Evolutionary conservation across 441 rosid species (phyloP).

Genomic region (Croton laevigatus): DNA sequence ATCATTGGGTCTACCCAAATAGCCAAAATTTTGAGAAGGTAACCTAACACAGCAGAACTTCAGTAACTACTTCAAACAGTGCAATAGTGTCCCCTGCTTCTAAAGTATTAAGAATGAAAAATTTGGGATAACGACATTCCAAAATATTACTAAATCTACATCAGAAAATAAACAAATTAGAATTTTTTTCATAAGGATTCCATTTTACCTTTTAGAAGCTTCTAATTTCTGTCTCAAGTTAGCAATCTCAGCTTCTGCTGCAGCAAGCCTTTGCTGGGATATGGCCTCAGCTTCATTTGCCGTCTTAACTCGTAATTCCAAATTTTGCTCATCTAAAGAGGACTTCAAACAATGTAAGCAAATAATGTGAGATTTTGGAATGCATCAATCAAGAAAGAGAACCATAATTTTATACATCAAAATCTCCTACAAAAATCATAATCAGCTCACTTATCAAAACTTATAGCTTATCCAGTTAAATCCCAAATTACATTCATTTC

Average conservation of each 20-base stretch:
- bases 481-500: too few relatives aligned
- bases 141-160: neutral
- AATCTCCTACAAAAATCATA: too few relatives aligned
- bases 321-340: constrained; percentile 80
- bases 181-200: constrained; percentile 1
- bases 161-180: neutral
- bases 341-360: constrained; percentile 73
- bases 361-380: too few relatives aligned
- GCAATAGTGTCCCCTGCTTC: neutral
- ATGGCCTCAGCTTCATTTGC: constrained; percentile 97
- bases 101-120: neutral
- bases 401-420: too few relatives aligned
- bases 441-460: too few relatives aligned
- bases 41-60: neutral
- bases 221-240: constrained; percentile 83
- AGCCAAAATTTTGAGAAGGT: neutral
- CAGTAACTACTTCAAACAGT: too few relatives aligned
- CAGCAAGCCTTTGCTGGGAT: constrained; percentile 92
- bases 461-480: too few relatives aligned
- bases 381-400: too few relatives aligned
- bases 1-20: neutral
- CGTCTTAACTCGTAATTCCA: constrained; percentile 87
- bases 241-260: constrained; percentile 98
- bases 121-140: neutral
- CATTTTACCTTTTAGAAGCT: constrained; percentile 70